A percentile compares a stretch with the other conserved stretches of the same genome.
These are phyloP conservation scores for Candida ovalis DNA, from an alignment of 805 yeast species.

Conservation along the genomic window DNA sequence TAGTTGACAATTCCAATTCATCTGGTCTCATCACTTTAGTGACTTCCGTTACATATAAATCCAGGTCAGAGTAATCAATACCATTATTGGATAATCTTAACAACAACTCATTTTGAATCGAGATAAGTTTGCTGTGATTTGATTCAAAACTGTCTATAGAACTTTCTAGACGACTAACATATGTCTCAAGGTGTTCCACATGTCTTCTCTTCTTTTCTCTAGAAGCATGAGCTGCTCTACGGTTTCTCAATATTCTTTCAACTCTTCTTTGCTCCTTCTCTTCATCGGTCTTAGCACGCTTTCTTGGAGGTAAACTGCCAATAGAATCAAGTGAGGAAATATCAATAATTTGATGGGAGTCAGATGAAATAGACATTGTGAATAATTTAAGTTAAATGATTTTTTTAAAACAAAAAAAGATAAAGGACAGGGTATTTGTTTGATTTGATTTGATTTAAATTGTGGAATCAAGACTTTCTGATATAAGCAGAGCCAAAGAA, in stretches of 20 bases:
- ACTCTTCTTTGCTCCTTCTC: slow-evolving; percentile 96
- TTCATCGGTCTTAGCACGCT: slow-evolving; percentile 93
- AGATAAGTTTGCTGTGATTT: slow-evolving; percentile 12
- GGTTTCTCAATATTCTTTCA: slow-evolving; percentile 87
- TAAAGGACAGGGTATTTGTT: slow-evolving; percentile 1
- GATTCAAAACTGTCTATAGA: slow-evolving; percentile 10
- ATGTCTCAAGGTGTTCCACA: slow-evolving; percentile 75
- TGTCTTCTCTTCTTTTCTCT: slow-evolving; percentile 94
- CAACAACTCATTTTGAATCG: slow-evolving; percentile 15
- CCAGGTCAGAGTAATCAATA: slow-evolving; percentile 15
- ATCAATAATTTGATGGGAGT: slow-evolving; percentile 4
- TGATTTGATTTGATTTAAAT: background rate
- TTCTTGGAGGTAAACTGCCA: slow-evolving; percentile 75
- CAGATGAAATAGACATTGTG: slow-evolving; percentile 10
- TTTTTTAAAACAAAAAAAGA: background rate
- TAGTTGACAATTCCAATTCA: slow-evolving; percentile 23
- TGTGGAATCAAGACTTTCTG: too few relatives aligned
- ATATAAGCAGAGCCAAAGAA: too few relatives aligned
- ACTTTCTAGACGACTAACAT: slow-evolving; percentile 41
- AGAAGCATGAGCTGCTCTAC: slow-evolving; percentile 97
- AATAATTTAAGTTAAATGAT: background rate
- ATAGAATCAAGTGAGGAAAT: slow-evolving; percentile 11
- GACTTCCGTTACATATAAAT: slow-evolving; percentile 11
- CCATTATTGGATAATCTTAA: slow-evolving; percentile 15
- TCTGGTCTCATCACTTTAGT: slow-evolving; percentile 22